Percentiles rank a stretch among this genome's conserved stretches.
Conservation (phyloP, 2,329 filamentous ascomycete genomes). For the Chaetomium olivaceum region DNA sequence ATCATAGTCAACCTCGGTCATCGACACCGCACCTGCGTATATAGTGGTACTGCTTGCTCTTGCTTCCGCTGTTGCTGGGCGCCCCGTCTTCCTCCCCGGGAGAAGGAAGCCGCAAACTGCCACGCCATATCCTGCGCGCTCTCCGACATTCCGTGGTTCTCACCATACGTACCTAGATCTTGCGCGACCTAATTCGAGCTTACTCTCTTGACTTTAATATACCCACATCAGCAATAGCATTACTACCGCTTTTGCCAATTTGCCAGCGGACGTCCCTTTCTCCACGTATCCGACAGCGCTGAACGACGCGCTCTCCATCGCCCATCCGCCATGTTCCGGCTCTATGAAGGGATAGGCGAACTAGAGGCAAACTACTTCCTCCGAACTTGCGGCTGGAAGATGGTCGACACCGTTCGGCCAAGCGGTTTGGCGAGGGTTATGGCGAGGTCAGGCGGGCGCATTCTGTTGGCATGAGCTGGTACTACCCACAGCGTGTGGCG, state of each 20-base stretch:
- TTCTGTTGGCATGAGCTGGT: neutral
- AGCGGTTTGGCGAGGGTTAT: neutral
- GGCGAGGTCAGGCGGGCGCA: neutral
- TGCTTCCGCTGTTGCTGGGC: neutral
- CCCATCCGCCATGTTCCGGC: neutral
- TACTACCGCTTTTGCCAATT: neutral
- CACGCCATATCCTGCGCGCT: neutral
- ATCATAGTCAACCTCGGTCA: slow-evolving; percentile 28
- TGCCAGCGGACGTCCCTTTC: neutral
- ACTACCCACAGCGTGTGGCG: neutral
- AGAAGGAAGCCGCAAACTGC: neutral
- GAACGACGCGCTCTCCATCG: neutral
- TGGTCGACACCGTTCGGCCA: too few relatives aligned
- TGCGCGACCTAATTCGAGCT: neutral
- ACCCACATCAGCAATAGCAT: neutral
- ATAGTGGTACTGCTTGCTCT: neutral
- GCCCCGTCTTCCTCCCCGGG: neutral
- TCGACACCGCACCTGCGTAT: neutral
- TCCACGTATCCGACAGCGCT: neutral
- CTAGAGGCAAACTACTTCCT: neutral
- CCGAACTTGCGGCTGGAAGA: neutral
- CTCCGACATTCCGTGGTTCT: neutral
- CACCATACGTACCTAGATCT: neutral
- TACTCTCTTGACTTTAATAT: neutral
- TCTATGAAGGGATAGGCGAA: neutral